These are phyloP conservation scores for Thelonectria rubi DNA, from an alignment of 2,329 filamentous ascomycete species.

Conservation along the genomic window DNA sequence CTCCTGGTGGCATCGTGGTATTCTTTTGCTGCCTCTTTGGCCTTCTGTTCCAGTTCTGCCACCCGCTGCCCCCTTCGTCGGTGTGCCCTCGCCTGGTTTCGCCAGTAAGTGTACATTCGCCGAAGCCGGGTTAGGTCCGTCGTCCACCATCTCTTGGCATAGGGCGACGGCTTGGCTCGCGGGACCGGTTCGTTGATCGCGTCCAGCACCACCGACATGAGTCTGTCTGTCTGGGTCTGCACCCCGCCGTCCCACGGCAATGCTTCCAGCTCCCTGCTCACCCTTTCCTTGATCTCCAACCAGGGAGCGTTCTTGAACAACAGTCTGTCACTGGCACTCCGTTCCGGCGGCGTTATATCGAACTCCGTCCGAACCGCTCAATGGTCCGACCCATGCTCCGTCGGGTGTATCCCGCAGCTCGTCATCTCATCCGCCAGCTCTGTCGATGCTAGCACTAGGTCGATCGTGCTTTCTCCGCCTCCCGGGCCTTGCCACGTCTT, in stretches of 20 bases:
- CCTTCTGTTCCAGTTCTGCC: neutral
- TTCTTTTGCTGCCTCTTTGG: neutral
- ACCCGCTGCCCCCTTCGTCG: neutral
- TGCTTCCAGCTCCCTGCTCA: neutral
- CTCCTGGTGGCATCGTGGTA: constrained; percentile 1
- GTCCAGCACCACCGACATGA: constrained; percentile 5
- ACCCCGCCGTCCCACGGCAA: neutral
- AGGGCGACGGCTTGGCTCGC: constrained; percentile 12
- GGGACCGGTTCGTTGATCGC: constrained; percentile 17
- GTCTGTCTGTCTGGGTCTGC: constrained; percentile 1
- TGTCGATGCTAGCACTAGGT: constrained; percentile 38
- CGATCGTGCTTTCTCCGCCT: constrained; percentile 36
- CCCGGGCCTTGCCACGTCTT: constrained; percentile 47
- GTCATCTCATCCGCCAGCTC: constrained; percentile 32
- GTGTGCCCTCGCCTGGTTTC: constrained; percentile 13
- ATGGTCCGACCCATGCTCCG: constrained; percentile 45
- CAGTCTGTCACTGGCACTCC: constrained; percentile 24
- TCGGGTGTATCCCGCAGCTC: constrained; percentile 27
- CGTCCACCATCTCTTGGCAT: constrained; percentile 22
- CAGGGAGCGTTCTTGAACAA: constrained; percentile 41
- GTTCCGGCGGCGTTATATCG: constrained; percentile 27
- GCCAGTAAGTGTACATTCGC: constrained; percentile 26
- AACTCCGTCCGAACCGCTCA: constrained; percentile 44
- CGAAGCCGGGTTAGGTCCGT: constrained; percentile 11
- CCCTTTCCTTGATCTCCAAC: constrained; percentile 13